Evolutionary conservation across 768 basidiomycete species (phyloP), one percentile per base, ranked within the genome.

Genomic region (Psilocybe cubensis): DNA sequence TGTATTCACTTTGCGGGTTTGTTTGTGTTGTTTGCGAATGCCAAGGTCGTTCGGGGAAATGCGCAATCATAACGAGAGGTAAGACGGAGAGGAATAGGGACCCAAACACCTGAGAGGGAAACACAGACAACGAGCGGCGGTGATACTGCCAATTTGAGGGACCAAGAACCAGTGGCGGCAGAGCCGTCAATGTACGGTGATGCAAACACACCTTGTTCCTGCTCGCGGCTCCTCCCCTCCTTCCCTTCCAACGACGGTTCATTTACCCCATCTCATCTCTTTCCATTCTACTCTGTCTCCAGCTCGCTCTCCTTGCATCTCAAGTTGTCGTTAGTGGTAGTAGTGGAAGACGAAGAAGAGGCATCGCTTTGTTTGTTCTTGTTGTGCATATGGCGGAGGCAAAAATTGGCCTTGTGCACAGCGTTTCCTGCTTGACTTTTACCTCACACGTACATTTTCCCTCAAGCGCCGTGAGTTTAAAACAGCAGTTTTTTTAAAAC

Each of bases 381-480:
- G 69, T 81, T 82, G 66, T 83, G 81, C 3, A 83, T 81, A 1
- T 81, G 82, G 10, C 78, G n/a, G n/a, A n/a, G n/a, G n/a, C n/a
- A n/a, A n/a, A n/a, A n/a, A n/a, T n/a, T n/a, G n/a, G n/a, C n/a
- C n/a, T n/a, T n/a, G n/a, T n/a, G n/a, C n/a, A n/a, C n/a, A n/a
- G n/a, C n/a, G n/a, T 91, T 21, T 85, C 89, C 42, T 83, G 80
- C 67, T 88, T 88, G 0, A 91, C 91, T 53, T 82, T 82, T 28
- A 81, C 72, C 65, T 91, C 88, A 91, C 91, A 92, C 17, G 83
- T 75, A 3, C 79, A 79, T 66, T 88, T 89, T 69, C 92, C 88
- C 14, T 86, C 82, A 17, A 84, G 78, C n/a, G n/a, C n/a, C 0
- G 89, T 87, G 3, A 92, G 81, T 0, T 84, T 70, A 23, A 85